Conservation (phyloP, 768 basidiomycete genomes). For the Floccularia luteovirens region DNA sequence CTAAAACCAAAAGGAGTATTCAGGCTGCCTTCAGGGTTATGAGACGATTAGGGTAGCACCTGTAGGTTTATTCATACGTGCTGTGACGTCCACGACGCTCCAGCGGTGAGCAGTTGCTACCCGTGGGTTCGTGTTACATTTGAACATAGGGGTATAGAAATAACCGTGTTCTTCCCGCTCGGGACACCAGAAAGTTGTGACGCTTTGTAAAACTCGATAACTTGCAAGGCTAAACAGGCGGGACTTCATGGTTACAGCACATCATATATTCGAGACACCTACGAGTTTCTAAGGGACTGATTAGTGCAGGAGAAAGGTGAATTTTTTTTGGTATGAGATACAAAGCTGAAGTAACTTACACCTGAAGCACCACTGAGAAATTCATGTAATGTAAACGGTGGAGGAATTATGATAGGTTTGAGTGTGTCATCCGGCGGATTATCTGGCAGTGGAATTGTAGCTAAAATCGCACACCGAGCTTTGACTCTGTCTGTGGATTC, state of each 20-base stretch:
- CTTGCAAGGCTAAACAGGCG: constrained; percentile 43
- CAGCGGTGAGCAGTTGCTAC: constrained; percentile 73
- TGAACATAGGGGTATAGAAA: constrained; percentile 64
- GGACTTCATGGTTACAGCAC: not conserved
- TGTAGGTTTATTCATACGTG: constrained; percentile 52
- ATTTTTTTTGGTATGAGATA: constrained; percentile 2
- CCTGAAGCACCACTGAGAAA: constrained; percentile 53
- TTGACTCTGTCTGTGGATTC: constrained; percentile 39
- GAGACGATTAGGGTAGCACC: constrained; percentile 25
- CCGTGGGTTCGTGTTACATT: constrained; percentile 74
- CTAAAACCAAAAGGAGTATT: constrained; percentile 21
- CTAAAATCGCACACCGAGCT: constrained; percentile 48
- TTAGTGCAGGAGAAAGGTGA: not conserved
- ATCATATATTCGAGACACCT: constrained; percentile 14
- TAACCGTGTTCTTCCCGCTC: constrained; percentile 82
- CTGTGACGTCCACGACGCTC: constrained; percentile 55
- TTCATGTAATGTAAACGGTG: constrained; percentile 59
- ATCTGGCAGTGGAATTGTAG: constrained; percentile 53
- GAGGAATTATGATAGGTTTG: constrained; percentile 60
- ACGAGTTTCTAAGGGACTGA: constrained; percentile 57
- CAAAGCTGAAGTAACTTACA: constrained; percentile 27
- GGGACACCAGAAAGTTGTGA: constrained; percentile 72
- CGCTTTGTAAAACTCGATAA: constrained; percentile 59
- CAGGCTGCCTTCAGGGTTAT: not conserved
- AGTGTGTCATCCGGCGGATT: constrained; percentile 60